Percentiles rank a stretch among this genome's conserved stretches.
phyloP scores from a whole-genome alignment of 2,329 filamentous ascomycete genomes.

The Exophiala sp. region DNA sequence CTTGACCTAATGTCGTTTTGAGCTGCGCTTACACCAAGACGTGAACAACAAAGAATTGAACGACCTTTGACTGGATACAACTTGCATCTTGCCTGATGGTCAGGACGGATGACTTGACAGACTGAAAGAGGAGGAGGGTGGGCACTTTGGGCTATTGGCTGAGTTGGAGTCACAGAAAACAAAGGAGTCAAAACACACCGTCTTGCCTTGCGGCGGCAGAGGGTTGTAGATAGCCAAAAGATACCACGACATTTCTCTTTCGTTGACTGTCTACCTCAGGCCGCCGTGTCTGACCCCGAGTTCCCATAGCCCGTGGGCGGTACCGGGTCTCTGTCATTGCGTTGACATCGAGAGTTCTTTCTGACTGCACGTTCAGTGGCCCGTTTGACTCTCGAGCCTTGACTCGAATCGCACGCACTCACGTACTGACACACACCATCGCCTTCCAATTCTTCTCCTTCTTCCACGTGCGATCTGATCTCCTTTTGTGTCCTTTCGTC shows the following conservation, averaged over 20 bases:
- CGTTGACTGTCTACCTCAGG: slow-evolving; percentile 21
- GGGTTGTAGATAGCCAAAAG: slow-evolving; percentile 29
- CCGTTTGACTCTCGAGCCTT: slow-evolving; percentile 18
- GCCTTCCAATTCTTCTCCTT: slow-evolving; percentile 14
- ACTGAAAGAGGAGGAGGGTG: slow-evolving; percentile 4
- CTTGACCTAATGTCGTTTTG: not conserved
- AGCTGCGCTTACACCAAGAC: not conserved
- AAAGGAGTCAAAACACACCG: slow-evolving; percentile 4
- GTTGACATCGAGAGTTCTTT: slow-evolving; percentile 12
- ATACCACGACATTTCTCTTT: slow-evolving; percentile 29
- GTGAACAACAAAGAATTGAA: not conserved
- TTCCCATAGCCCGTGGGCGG: slow-evolving; percentile 4
- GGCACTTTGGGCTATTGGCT: slow-evolving; percentile 3
- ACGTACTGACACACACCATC: not conserved
- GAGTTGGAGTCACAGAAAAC: slow-evolving; percentile 7
- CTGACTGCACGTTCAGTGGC: slow-evolving; percentile 7
- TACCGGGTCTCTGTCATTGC: slow-evolving; percentile 3
- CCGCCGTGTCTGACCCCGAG: slow-evolving; percentile 10
- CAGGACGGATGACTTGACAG: slow-evolving; percentile 5
- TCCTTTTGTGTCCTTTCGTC: slow-evolving; percentile 32
- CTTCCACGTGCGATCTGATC: slow-evolving; percentile 13
- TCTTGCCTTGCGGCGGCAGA: not conserved
- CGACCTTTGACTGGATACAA: not conserved
- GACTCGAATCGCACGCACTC: slow-evolving; percentile 8
- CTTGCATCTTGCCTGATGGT: not conserved